A percentile compares a stretch with the other conserved stretches of the same genome.
Evolutionary conservation across 208 protist genomes (phyloP).

Genomic region (Naegleria gruberi): DNA sequence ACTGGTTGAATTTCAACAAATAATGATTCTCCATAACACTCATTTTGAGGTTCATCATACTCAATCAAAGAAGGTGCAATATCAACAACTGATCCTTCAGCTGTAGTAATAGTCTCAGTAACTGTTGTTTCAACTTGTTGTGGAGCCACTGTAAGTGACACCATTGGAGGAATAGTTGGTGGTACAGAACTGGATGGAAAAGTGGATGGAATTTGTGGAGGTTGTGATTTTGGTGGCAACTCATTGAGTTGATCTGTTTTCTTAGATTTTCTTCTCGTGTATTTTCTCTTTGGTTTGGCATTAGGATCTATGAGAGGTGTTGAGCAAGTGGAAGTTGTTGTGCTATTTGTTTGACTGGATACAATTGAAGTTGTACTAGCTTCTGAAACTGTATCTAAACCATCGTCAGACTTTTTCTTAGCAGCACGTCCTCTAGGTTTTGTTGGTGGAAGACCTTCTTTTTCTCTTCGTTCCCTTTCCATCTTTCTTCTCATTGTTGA

Average conservation of each 20-base stretch:
- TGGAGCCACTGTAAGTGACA: not conserved
- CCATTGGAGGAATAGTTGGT: not conserved
- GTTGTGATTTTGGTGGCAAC: not conserved
- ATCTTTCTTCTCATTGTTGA: constrained; percentile 47
- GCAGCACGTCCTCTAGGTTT: not conserved
- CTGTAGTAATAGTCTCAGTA: not conserved
- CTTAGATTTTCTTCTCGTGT: constrained; percentile 2
- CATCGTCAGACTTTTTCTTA: not conserved
- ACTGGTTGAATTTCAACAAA: not conserved
- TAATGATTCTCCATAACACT: not conserved
- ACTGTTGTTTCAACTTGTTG: too few species aligned
- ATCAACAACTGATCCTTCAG: too few species aligned
- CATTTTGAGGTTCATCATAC: too few species aligned
- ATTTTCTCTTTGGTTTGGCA: not conserved
- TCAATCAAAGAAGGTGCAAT: too few species aligned
- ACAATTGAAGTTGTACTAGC: not conserved
- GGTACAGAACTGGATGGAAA: not conserved
- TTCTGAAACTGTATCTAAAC: not conserved
- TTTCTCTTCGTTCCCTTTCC: not conserved
- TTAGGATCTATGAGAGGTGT: not conserved
- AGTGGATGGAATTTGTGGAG: not conserved
- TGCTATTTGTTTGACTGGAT: not conserved
- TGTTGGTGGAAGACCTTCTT: not conserved
- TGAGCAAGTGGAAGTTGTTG: not conserved
- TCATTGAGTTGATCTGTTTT: not conserved